Evolutionary conservation across 257 asterid genomes (phyloP).

Genomic region (Capsicum rhomboideum): DNA sequence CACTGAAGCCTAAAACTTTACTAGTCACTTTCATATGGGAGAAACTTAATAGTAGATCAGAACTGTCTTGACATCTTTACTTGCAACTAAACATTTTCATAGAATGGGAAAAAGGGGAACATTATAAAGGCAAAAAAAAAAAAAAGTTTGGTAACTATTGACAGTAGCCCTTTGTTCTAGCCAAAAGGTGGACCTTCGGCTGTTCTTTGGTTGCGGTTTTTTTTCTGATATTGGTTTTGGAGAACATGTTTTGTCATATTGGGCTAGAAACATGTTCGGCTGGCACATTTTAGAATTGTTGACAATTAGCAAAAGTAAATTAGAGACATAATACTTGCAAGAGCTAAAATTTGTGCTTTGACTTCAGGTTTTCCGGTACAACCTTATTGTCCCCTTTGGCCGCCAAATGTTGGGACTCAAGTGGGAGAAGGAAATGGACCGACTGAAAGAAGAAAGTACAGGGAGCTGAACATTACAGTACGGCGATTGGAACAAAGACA

Average conservation of each 20-base stretch:
- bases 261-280: not conserved
- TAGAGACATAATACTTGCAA: not conserved
- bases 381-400: conserved; percentile 82
- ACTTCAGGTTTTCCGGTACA: conserved; percentile 65
- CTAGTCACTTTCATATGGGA: not conserved
- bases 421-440: conserved; percentile 79
- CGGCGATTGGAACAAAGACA: too few species aligned
- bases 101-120: not conserved
- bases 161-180: not conserved
- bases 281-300: not conserved
- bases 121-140: not conserved
- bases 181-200: not conserved
- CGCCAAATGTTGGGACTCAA: conserved; percentile 73
- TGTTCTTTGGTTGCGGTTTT: not conserved
- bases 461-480: conserved; percentile 9
- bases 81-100: not conserved
- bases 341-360: not conserved
- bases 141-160: not conserved
- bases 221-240: not conserved
- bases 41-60: not conserved
- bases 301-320: not conserved
- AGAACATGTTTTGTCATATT: not conserved
- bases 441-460: conserved; percentile 36
- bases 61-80: not conserved
- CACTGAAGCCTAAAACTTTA: not conserved